These are phyloP conservation scores for Furcasterigmium furcatum DNA, from an alignment of 2,329 filamentous ascomycete genomes.

Conservation along the genomic window DNA sequence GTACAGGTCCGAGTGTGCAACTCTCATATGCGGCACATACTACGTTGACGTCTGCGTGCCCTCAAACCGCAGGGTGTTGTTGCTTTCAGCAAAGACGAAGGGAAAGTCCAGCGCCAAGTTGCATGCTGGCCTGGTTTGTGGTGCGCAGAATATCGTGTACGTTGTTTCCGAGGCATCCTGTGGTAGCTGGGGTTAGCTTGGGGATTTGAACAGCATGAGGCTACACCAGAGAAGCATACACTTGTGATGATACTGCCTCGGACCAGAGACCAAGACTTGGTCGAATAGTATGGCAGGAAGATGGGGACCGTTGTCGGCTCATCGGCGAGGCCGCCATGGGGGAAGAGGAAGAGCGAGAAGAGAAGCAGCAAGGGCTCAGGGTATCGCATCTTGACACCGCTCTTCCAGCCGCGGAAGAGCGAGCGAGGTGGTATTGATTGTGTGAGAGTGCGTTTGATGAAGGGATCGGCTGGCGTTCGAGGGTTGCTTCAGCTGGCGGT, in stretches of 20 bases:
- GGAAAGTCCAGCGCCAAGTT: slow-evolving; percentile 42
- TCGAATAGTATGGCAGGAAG: slow-evolving; percentile 39
- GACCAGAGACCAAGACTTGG: slow-evolving; percentile 38
- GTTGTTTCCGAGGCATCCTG: slow-evolving; percentile 38
- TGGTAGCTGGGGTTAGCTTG: too few species aligned
- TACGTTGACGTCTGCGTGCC: slow-evolving; percentile 39
- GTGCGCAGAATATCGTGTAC: slow-evolving; percentile 46
- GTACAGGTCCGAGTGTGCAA: background rate
- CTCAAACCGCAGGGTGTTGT: slow-evolving; percentile 38
- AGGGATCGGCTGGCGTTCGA: too few species aligned
- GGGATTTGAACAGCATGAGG: background rate
- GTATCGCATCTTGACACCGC: slow-evolving; percentile 7
- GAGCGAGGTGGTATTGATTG: too few species aligned
- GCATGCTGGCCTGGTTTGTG: slow-evolving; percentile 35
- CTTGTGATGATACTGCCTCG: slow-evolving; percentile 42
- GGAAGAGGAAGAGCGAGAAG: slow-evolving; percentile 17
- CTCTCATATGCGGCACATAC: slow-evolving; percentile 31
- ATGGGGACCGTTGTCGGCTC: slow-evolving; percentile 37
- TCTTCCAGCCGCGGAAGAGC: background rate
- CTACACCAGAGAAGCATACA: slow-evolving; percentile 24
- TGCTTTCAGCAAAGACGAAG: slow-evolving; percentile 43
- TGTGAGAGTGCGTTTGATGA: too few species aligned
- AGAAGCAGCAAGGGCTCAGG: slow-evolving; percentile 17
- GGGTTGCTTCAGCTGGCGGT: too few species aligned
- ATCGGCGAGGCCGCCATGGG: slow-evolving; percentile 5